phyloP scores from a whole-genome alignment of 495 filamentous ascomycete species.

The Amorphotheca resinae region DNA sequence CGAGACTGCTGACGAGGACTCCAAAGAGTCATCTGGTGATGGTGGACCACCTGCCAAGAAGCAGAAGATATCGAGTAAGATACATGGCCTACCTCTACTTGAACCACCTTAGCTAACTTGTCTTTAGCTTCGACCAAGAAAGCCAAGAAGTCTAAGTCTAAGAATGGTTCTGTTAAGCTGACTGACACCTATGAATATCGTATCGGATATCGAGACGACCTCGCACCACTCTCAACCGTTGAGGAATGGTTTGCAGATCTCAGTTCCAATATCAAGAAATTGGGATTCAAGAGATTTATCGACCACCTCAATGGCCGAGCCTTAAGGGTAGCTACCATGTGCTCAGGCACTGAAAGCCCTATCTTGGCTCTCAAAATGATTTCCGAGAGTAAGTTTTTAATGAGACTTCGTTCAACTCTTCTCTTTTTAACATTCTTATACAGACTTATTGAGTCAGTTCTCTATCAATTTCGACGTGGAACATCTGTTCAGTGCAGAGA shows the following conservation, averaged over 20 bases:
- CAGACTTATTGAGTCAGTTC: not conserved
- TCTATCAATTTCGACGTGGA: constrained; percentile 30
- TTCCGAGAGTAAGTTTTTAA: constrained; percentile 9
- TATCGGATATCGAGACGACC: not conserved
- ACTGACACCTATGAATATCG: not conserved
- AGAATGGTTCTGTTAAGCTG: not conserved
- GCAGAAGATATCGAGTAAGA: not conserved
- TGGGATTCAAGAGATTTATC: not conserved
- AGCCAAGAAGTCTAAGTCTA: too few species aligned
- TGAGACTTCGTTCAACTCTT: too few species aligned
- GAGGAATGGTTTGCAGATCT: not conserved
- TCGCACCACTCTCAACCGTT: not conserved
- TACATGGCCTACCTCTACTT: too few species aligned
- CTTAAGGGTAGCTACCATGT: constrained; percentile 61
- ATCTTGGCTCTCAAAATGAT: constrained; percentile 46
- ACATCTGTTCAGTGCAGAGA: constrained; percentile 71
- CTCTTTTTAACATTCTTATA: not conserved
- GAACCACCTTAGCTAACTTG: too few species aligned
- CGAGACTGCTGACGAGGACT: not conserved
- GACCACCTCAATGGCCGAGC: constrained; percentile 8
- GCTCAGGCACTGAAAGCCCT: constrained; percentile 74
- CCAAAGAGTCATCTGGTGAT: not conserved
- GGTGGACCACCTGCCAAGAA: not conserved
- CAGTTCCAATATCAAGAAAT: not conserved
- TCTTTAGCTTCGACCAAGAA: too few species aligned